Percentiles rank a stretch among this genome's conserved stretches.
phyloP scores from a whole-genome alignment of 2,329 filamentous ascomycete genomes.

The Cryphonectria parasitica region DNA sequence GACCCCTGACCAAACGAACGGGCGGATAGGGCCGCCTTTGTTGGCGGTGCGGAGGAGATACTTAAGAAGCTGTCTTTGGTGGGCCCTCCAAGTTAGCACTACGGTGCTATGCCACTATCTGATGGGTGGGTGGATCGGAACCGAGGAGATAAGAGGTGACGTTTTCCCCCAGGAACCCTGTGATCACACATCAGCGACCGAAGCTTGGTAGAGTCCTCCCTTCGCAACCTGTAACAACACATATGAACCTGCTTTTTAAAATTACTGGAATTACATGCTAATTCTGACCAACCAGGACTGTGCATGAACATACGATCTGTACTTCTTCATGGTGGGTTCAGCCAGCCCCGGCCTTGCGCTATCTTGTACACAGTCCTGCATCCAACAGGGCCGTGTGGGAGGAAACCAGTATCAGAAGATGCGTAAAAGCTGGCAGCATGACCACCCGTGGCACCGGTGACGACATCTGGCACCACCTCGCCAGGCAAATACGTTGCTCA shows the following conservation, averaged over 20 bases:
- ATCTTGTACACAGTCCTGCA: neutral
- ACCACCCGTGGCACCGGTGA: conserved; percentile 18
- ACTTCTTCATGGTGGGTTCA: neutral
- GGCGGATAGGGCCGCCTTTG: conserved; percentile 7
- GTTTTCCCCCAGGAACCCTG: neutral
- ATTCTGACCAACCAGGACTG: neutral
- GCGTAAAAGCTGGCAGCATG: conserved; percentile 6
- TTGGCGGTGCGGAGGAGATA: neutral
- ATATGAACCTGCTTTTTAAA: neutral
- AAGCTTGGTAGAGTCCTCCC: neutral
- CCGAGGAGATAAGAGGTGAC: conserved; percentile 8
- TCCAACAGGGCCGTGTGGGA: conserved; percentile 8
- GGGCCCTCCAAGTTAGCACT: neutral
- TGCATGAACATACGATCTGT: neutral
- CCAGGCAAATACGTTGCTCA: neutral
- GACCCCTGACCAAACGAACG: conserved; percentile 6
- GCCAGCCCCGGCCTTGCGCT: neutral
- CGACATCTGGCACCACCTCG: conserved; percentile 3
- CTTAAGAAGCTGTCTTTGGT: neutral
- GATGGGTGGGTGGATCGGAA: neutral
- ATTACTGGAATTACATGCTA: neutral
- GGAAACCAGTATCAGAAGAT: conserved; percentile 15
- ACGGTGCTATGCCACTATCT: neutral
- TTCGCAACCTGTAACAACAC: neutral
- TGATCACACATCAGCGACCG: neutral